Conservation (phyloP, 2,329 filamentous ascomycete genomes). For the Atkinsonella texensis region DNA sequence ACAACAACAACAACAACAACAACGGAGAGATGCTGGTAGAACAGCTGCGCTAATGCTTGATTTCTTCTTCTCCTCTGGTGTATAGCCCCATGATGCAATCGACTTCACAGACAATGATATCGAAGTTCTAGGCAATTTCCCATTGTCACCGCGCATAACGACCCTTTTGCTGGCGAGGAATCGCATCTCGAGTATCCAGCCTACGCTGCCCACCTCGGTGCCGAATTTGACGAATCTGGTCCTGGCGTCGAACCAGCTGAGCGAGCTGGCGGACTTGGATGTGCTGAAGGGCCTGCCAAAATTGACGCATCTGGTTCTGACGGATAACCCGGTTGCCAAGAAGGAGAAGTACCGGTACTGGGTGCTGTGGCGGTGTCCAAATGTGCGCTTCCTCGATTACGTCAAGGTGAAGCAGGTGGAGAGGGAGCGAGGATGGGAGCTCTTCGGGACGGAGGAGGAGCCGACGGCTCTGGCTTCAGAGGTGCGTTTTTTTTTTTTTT, state of each 20-base stretch:
- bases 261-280: conserved; percentile 79
- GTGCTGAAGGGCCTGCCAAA: conserved; percentile 55
- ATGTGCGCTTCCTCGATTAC: conserved; percentile 84
- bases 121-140: conserved; percentile 79
- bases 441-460: conserved; percentile 70
- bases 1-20: too few species aligned
- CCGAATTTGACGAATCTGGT: conserved; percentile 76
- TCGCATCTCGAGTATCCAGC: conserved; percentile 71
- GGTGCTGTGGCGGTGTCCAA: conserved; percentile 77
- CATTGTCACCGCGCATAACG: conserved; percentile 74
- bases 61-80: not conserved
- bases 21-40: not conserved
- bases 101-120: conserved; percentile 99
- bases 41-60: not conserved
- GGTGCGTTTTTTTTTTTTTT: conserved; percentile 23
- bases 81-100: conserved; percentile 85
- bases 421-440: conserved; percentile 58
- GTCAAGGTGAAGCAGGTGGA: conserved; percentile 82
- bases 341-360: conserved; percentile 95
- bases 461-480: conserved; percentile 71
- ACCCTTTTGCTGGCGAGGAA: conserved; percentile 86
- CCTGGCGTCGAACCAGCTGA: conserved; percentile 69
- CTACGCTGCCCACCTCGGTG: conserved; percentile 58
- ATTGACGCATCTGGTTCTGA: conserved; percentile 68
- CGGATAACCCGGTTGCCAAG: conserved; percentile 81